These are phyloP conservation scores for Amauroascus verrucosus DNA, from an alignment of 2,329 filamentous ascomycete genomes.

Conservation along the genomic window DNA sequence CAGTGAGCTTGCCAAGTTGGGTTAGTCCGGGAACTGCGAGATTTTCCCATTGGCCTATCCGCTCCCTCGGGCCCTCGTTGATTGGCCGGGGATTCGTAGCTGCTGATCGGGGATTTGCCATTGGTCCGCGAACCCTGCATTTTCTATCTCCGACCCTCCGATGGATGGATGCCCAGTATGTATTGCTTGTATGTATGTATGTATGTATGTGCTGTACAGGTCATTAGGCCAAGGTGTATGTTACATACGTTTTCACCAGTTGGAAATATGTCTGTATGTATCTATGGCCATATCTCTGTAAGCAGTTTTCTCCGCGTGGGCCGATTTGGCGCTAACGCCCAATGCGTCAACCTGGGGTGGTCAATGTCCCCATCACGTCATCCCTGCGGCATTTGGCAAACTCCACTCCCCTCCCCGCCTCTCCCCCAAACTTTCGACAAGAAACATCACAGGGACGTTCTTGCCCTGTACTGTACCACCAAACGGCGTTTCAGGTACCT, in stretches of 20 bases:
- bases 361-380: neutral
- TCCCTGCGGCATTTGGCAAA: constrained; percentile 2
- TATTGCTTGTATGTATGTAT: no score
- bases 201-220: no score
- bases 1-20: neutral
- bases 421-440: neutral
- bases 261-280: no score
- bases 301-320: neutral
- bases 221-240: no score
- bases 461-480: neutral
- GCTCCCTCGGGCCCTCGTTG: neutral
- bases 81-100: neutral
- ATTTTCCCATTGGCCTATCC: neutral
- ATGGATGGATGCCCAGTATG: no score
- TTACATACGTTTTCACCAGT: no score
- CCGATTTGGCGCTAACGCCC: neutral
- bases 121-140: neutral
- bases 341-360: neutral
- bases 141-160: neutral
- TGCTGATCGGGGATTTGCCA: neutral
- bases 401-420: no score
- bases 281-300: no score
- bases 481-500: neutral
- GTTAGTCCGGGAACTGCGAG: neutral
- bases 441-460: neutral